Evolutionary conservation across 805 yeast species (phyloP), one percentile per base, ranked within the genome.

Genomic region (Ogataea glucozyma): DNA sequence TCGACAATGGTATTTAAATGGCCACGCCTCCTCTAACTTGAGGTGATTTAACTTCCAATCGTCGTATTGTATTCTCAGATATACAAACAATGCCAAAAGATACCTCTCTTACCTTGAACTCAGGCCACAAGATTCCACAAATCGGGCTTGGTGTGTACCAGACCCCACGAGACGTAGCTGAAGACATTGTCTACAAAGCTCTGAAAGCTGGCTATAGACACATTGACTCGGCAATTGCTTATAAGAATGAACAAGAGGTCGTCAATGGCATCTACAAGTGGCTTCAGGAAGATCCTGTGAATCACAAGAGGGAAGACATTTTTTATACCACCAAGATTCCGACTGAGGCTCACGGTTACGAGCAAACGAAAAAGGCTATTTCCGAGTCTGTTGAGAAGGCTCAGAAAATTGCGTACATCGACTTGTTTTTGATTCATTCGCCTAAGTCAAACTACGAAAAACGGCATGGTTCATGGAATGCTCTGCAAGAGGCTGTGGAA

Each of bases 121-220:
- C 79, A 37, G 85, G 84, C 1, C 54, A 60, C 37, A 57, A 60
- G 13, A 79, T 82, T 36, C 87, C 88, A 6, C 69, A 70, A 1
- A 64, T 81, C 18, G 88, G 79, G 0, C 67, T 73, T 12, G 87
- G 88, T 1, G 73, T 78, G 2, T 81, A 73, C 64, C 52, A 64
- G 26, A 51, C 78, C 6, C 69, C 78, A 3, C 47, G 56, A 1
- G 51, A 52, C 0, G 63, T 65, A 8, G 69, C 81, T 1, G 46
- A 61, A 2, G 62, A 69, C 0, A 57, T 79, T 17, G 82, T 81
- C 1, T 70, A 74, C 51, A 57, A 70, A 24, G 93, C 91, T 1
- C 69, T 86, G 47, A 64, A 70, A 22, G 67, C 62, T 13, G 95
- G 95, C 0, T 86, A 83, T 59, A 73, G 91, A 51, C 91, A 82